Evolutionary conservation across 257 asterid genomes (phyloP), one percentile per base, ranked within the genome.

Genomic region (Gentiana dahurica): DNA sequence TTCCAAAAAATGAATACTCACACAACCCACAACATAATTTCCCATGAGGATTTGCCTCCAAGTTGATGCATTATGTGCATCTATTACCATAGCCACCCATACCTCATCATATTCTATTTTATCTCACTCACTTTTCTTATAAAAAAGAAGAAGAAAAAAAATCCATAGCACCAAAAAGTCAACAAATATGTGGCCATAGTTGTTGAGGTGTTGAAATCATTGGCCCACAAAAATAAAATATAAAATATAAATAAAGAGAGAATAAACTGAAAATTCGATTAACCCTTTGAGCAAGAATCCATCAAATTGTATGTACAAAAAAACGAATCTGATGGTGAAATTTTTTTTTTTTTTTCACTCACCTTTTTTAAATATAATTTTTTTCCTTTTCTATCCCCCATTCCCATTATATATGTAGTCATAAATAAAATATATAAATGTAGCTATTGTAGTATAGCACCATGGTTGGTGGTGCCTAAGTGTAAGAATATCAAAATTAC

Each of bases 401-500:
- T 10, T 10, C 46, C 32, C 46, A 36, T 9, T 10, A 15, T 34
- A 8, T 43, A 65, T 79, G 68, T 71, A 61, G 52, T 9, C 36
- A 69, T 58, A 53, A 41, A 50, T 37, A 15, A 15, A 15, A 15
- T 15, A 15, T 15, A 65, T 54, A 50, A 55, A 57, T 61, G 64
- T 53, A 54, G 63, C 60, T 51, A 73, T 77, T 53, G 68, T 59
- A 68, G 49, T 61, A 71, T 60, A 49, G 54, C 88, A 77, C 60
- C 77, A 62, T 70, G 68, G 63, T 69, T 65, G 81, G 75, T 73
- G 75, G 65, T 68, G 38, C 68, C 41, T 2, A 4, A 51, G 39
- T 61, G 68, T 78, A 76, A 68, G 61, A 7, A 41, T 41, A 75
- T 57, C 47, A 79, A 59, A 70, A 74, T 77, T 75, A 77, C 67